These are phyloP conservation scores for Venturia carpophila DNA, from an alignment of 2,329 filamentous ascomycete genomes.

Conservation along the genomic window DNA sequence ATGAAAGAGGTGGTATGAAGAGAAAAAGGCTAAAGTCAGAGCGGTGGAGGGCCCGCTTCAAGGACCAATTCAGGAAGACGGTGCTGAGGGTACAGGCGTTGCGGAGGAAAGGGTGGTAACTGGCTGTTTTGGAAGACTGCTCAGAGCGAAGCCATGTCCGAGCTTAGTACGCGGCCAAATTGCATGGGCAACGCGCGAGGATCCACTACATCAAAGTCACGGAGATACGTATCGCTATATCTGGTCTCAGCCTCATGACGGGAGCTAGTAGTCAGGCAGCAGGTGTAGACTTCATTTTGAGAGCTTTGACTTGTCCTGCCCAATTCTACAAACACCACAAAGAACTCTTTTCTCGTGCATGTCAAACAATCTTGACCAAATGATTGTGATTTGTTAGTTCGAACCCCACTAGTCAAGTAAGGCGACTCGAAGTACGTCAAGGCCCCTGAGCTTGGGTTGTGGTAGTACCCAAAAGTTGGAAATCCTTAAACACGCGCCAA, in stretches of 20 bases:
- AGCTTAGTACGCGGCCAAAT: neutral
- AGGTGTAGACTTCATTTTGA: neutral
- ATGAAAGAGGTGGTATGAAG: conserved; percentile 69
- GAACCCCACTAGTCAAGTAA: neutral
- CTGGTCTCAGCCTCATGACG: neutral
- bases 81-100: conserved; percentile 40
- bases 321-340: neutral
- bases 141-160: neutral
- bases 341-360: neutral
- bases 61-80: conserved; percentile 16
- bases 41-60: conserved; percentile 49
- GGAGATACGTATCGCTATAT: neutral
- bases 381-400: neutral
- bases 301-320: neutral
- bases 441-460: conserved; percentile 5
- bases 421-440: neutral
- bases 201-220: neutral
- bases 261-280: neutral
- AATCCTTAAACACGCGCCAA: neutral
- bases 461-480: conserved; percentile 1
- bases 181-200: neutral
- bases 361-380: neutral
- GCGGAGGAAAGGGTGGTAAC: conserved; percentile 71
- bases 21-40: conserved; percentile 64
- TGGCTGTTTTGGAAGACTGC: neutral